Evolutionary conservation across 495 filamentous ascomycete genomes (phyloP).

Genomic region (Xylaria flabelliformis): DNA sequence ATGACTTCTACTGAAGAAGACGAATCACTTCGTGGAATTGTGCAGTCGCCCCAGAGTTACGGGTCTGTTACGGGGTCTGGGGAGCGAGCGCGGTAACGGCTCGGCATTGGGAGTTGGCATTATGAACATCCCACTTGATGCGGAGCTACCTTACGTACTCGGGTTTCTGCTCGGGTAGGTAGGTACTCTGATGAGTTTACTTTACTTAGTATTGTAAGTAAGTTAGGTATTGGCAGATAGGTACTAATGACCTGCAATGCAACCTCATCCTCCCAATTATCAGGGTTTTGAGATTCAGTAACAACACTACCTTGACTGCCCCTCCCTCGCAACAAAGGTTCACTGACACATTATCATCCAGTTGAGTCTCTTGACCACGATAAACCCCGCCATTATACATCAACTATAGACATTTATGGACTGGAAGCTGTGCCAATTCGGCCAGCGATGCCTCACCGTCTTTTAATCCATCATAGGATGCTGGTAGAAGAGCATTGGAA

Average conservation of each 20-base stretch:
- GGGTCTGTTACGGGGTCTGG: background rate
- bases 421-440: background rate
- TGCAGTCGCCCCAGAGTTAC: background rate
- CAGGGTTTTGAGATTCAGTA: background rate
- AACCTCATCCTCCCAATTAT: constrained; percentile 6
- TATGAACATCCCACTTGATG: background rate
- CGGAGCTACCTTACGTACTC: constrained; percentile 14
- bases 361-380: background rate
- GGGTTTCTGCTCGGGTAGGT: background rate
- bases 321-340: background rate
- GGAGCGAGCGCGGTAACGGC: constrained; percentile 1
- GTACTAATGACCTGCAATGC: constrained; percentile 11
- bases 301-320: background rate
- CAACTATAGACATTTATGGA: constrained; percentile 12
- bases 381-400: constrained; percentile 16
- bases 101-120: background rate
- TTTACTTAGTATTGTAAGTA: constrained; percentile 1
- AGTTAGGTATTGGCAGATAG: background rate
- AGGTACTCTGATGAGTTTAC: too few relatives aligned
- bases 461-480: background rate
- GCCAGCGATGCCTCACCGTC: background rate
- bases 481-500: background rate
- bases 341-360: background rate
- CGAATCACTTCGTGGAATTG: constrained; percentile 1
- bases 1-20: background rate